phyloP scores from a whole-genome alignment of 1,284 basidiomycete species.

The Leccinum colubrinum region DNA sequence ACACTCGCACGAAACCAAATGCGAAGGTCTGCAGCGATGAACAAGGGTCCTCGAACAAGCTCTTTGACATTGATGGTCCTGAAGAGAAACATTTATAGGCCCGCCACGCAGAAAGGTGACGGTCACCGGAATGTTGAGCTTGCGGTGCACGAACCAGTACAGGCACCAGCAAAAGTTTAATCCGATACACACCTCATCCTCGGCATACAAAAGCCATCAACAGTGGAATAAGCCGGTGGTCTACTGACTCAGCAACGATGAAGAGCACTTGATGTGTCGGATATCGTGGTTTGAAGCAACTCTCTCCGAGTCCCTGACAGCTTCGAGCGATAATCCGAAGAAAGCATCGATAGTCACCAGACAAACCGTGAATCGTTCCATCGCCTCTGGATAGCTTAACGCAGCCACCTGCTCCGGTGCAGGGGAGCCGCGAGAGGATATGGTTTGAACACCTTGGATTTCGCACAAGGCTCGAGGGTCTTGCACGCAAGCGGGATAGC shows the following conservation, averaged over 20 bases:
- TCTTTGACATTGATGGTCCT: conserved; percentile 93
- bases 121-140: too few species aligned
- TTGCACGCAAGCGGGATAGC: too few species aligned
- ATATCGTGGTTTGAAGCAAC: conserved; percentile 83
- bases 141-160: too few species aligned
- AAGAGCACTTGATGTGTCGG: conserved; percentile 77
- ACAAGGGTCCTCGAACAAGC: conserved; percentile 78
- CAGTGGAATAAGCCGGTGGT: conserved; percentile 85
- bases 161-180: too few species aligned
- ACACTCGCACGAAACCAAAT: conserved; percentile 84
- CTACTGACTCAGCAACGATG: conserved; percentile 74
- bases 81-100: conserved; percentile 78
- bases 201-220: conserved; percentile 28
- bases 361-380: conserved; percentile 58
- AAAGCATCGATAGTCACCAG: not conserved
- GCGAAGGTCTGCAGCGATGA: conserved; percentile 82
- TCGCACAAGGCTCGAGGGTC: too few species aligned
- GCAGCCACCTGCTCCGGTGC: conserved; percentile 43
- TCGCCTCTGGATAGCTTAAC: conserved; percentile 64
- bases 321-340: conserved; percentile 12
- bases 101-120: conserved; percentile 32
- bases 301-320: conserved; percentile 81
- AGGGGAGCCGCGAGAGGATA: conserved; percentile 45
- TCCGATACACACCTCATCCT: too few species aligned
- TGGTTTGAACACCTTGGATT: conserved; percentile 12